Percentiles rank a stretch among this genome's conserved stretches.
These are phyloP conservation scores for Tricholoma sp. DNA, from an alignment of 768 basidiomycete species.

Conservation along the genomic window DNA sequence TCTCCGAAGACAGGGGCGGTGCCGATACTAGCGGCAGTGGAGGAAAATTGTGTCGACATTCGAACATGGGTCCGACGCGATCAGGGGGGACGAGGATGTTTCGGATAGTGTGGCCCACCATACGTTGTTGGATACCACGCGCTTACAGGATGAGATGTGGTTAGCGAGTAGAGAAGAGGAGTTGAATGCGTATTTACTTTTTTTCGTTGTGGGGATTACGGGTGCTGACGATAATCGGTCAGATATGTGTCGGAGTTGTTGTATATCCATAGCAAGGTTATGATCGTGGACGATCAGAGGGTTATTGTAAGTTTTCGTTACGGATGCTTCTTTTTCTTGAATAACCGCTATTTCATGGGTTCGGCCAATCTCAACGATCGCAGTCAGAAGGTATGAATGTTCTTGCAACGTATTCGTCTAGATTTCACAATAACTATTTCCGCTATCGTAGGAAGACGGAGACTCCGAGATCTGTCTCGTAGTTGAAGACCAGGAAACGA, in stretches of 20 bases:
- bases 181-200: slow-evolving; percentile 61
- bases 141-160: slow-evolving; percentile 77
- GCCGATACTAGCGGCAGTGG: slow-evolving; percentile 58
- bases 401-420: not conserved
- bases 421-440: not conserved
- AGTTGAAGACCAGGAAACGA: slow-evolving; percentile 80
- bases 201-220: not conserved
- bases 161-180: slow-evolving; percentile 81
- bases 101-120: slow-evolving; percentile 81
- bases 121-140: slow-evolving; percentile 56
- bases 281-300: slow-evolving; percentile 90
- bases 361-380: slow-evolving; percentile 93
- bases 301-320: slow-evolving; percentile 63
- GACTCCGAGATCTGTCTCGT: slow-evolving; percentile 94
- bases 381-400: slow-evolving; percentile 55
- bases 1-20: slow-evolving; percentile 52
- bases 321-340: too few relatives aligned
- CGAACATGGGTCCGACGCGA: slow-evolving; percentile 52
- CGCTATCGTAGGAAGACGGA: slow-evolving; percentile 63
- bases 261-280: slow-evolving; percentile 85
- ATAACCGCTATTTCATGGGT: slow-evolving; percentile 52
- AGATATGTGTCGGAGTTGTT: slow-evolving; percentile 78
- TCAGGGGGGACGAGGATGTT: slow-evolving; percentile 59
- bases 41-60: slow-evolving; percentile 53
- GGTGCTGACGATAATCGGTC: slow-evolving; percentile 9